phyloP scores from a whole-genome alignment of 805 yeast genomes.

The Sugiyamaella americana region DNA sequence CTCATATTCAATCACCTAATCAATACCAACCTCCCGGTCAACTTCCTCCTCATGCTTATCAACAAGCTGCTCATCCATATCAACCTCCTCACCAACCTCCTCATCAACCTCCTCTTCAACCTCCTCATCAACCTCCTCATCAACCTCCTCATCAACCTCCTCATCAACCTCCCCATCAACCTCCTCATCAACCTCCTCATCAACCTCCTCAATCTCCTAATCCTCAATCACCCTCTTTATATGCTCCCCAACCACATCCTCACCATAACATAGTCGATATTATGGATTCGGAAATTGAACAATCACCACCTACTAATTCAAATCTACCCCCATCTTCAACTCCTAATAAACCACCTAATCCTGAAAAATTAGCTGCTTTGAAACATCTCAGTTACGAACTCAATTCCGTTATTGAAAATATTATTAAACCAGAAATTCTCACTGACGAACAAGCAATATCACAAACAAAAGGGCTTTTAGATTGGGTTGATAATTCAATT shows the following conservation, averaged over 20 bases:
- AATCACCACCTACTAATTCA: background rate
- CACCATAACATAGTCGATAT: no score
- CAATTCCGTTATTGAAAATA: slow-evolving; percentile 22
- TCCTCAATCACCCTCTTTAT: no score
- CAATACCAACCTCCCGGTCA: background rate
- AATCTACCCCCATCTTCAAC: background rate
- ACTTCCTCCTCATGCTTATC: background rate
- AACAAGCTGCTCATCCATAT: no score
- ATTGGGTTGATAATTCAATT: slow-evolving; percentile 30
- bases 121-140: slow-evolving; percentile 2
- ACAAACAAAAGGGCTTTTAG: slow-evolving; percentile 35
- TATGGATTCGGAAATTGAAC: background rate
- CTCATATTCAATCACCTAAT: background rate
- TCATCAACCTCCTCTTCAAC: slow-evolving; percentile 11
- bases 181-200: background rate
- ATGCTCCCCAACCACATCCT: no score
- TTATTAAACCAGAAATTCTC: slow-evolving; percentile 23
- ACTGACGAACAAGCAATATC: slow-evolving; percentile 27
- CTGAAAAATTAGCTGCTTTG: slow-evolving; percentile 30
- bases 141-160: background rate
- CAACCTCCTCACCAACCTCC: slow-evolving; percentile 5
- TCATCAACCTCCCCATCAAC: background rate
- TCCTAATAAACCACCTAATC: slow-evolving; percentile 30
- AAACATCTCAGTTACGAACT: slow-evolving; percentile 24
- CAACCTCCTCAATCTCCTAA: background rate